phyloP scores from a whole-genome alignment of 306 rosid species.

The Glycine soja region DNA sequence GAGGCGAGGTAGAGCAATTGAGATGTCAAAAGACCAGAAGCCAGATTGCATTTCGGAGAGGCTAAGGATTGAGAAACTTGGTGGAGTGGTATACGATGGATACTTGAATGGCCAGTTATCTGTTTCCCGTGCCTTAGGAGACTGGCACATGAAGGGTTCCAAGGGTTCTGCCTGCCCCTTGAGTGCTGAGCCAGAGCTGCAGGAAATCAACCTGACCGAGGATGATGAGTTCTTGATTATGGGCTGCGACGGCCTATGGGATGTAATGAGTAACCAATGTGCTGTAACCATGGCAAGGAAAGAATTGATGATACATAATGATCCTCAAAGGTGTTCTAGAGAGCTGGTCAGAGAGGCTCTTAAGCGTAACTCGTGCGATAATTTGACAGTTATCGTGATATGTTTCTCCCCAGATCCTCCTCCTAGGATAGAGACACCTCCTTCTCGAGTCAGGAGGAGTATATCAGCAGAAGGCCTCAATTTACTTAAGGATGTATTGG shows the following conservation, averaged over 20 bases:
- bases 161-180: slow-evolving; percentile 83
- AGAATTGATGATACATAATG: slow-evolving; percentile 84
- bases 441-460: slow-evolving; percentile 76
- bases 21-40: slow-evolving; percentile 88
- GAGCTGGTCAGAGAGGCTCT: slow-evolving; percentile 88
- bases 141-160: slow-evolving; percentile 94
- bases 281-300: slow-evolving; percentile 84
- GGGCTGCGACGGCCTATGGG: slow-evolving; percentile 96
- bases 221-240: slow-evolving; percentile 85
- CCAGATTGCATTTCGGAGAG: slow-evolving; percentile 72
- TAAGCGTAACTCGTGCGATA: slow-evolving; percentile 85
- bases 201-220: slow-evolving; percentile 65
- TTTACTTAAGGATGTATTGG: slow-evolving; percentile 80
- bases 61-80: slow-evolving; percentile 81
- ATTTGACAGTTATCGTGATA: slow-evolving; percentile 73
- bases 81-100: slow-evolving; percentile 86
- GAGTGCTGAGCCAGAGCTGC: slow-evolving; percentile 83
- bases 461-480: slow-evolving; percentile 85
- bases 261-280: slow-evolving; percentile 89
- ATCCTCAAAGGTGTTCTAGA: slow-evolving; percentile 85
- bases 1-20: slow-evolving; percentile 76
- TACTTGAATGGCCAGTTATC: slow-evolving; percentile 85
- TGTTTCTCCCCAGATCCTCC: slow-evolving; percentile 83
- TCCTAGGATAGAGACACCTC: slow-evolving; percentile 75
- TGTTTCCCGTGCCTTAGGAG: slow-evolving; percentile 86